Base-by-base conservation (phyloP, 306 rosid species). In the Gastrolobium bilobum region DNA sequence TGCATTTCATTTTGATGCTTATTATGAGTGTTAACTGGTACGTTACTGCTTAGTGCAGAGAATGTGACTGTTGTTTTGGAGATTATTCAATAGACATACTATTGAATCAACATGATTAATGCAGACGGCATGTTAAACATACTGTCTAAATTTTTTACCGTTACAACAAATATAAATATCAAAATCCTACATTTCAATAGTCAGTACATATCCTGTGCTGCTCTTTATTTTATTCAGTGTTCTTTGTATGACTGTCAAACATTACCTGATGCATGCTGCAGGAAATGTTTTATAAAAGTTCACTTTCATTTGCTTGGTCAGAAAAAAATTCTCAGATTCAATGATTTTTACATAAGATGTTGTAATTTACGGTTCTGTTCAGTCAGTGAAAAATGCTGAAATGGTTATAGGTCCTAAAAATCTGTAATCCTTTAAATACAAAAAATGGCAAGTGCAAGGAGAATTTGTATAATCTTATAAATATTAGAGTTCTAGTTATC, bases 1-100 rank as follows among this genome's bases (percentile, higher is more conserved):
- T 29, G 52, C 38, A 50, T 73, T 73, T 53, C 40, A 5, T 67
- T 48, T 46, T 76, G 56, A 64, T 68, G 51, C 48, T 56, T 65
- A 29, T 77, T 40, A 67, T 37, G 79, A 54, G 13, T 58, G 78
- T 62, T 69, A 63, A 39, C 2, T 44, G 57, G 34, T 44, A 44
- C 35, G 34, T 14, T 57, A 56, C 20, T 50, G 54, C 75, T 73
- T 56, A 53, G 54, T 57, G 56, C 14, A 20, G 37, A 39, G 35
- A 65, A 26, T 65, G 11, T 73, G 67, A 7, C 20, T 15, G 44
- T 30, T 64, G 60, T 50, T 76, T 73, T 73, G 58, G 20, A 57
- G 58, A 64, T 5, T 57, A 67, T 50, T 50, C 30, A 26, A 56
- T 39, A 43, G 40, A 5, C 20, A 10, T 69, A 42, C 42, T 33